phyloP scores from a whole-genome alignment of 768 basidiomycete species.

The Trametes cingulata region DNA sequence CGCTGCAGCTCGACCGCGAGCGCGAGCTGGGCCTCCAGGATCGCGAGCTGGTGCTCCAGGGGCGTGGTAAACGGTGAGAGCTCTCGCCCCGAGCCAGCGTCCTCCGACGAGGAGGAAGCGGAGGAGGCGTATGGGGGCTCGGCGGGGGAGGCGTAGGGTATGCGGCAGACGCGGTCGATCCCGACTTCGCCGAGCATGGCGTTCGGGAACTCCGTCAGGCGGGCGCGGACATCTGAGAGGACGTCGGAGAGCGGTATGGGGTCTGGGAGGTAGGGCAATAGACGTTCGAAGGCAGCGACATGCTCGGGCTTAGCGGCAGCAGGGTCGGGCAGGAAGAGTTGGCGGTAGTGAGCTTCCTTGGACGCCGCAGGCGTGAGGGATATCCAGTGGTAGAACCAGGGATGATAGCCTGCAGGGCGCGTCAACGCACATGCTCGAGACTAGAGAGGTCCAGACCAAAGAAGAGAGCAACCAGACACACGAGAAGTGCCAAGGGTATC shows the following conservation, averaged over 20 bases:
- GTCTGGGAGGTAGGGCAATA: constrained; percentile 70
- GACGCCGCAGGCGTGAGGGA: constrained; percentile 43
- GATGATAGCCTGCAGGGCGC: constrained; percentile 72
- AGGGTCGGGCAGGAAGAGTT: constrained; percentile 56
- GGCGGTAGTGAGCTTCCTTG: constrained; percentile 76
- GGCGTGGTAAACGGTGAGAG: constrained; percentile 81
- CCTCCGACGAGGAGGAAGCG: background rate
- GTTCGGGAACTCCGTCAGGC: constrained; percentile 60
- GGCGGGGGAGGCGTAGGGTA: constrained; percentile 59
- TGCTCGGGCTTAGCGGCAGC: constrained; percentile 24
- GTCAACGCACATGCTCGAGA: constrained; percentile 6
- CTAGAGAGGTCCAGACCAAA: background rate
- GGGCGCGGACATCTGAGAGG: constrained; percentile 55
- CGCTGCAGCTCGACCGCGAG: constrained; percentile 79
- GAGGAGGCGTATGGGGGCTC: constrained; percentile 22
- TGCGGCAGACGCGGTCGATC: constrained; percentile 76
- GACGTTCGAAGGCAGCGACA: constrained; percentile 47
- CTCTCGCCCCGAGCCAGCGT: constrained; percentile 40
- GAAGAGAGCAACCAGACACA: background rate
- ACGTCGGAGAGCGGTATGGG: constrained; percentile 65
- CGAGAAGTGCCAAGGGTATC: background rate
- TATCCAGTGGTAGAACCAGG: constrained; percentile 89
- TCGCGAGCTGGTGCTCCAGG: constrained; percentile 72
- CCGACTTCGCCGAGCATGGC: constrained; percentile 96
- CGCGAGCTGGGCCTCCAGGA: constrained; percentile 84